Base-by-base conservation (phyloP, 2,329 filamentous ascomycete genomes). In the Scytalidium lignicola region DNA sequence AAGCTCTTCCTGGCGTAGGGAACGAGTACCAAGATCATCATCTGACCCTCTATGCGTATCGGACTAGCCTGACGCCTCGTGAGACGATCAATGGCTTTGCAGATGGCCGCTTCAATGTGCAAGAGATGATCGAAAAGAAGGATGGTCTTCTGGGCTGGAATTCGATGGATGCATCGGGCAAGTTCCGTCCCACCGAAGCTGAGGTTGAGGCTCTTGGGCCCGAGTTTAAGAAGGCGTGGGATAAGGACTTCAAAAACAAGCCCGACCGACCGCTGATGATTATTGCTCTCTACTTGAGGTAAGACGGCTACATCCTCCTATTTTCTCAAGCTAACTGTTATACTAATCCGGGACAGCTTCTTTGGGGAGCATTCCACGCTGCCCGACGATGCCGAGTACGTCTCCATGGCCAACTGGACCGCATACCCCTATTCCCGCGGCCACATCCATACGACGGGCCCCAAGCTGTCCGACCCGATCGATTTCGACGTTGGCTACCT, bases 361-460 rank as follows among this genome's bases (percentile, higher is more conserved):
- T 79, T 73, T 52, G 65, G 80, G 43, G 67, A 66, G 19, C 44
- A 65, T 51, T 62, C 64, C 15, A 71, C 68, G 54, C 61, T 70
- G 1, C 69, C 67, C 1, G 67, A 73, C 32, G 69, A 64, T 0
- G 58, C 58, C 0, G 49, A 81, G 50, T 80, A 80, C 51, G 64
- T 79, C 40, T 70, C 72, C 0, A 58, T 72, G 6, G 73, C 69
- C 1, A 68, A 68, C 6, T 83, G 76, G 62, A 78, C 73, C 1
- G 70, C 70, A 0, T 82, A 84, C 59, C 80, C 81, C 0, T 78
- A 75, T 58, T 83, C 79, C 1, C 74, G 79, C 0, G 82, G 81
- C 1, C 69, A 73, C 49, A 70, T 83, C 45, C 80, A 85, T 64
- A 81, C 84, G 58, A 73, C 70, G 1, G 55, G 62, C 0, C 48